A percentile compares a stretch with the other conserved stretches of the same genome.
Evolutionary conservation across 768 basidiomycete genomes (phyloP).

Genomic region (Coprinellus micaceus): DNA sequence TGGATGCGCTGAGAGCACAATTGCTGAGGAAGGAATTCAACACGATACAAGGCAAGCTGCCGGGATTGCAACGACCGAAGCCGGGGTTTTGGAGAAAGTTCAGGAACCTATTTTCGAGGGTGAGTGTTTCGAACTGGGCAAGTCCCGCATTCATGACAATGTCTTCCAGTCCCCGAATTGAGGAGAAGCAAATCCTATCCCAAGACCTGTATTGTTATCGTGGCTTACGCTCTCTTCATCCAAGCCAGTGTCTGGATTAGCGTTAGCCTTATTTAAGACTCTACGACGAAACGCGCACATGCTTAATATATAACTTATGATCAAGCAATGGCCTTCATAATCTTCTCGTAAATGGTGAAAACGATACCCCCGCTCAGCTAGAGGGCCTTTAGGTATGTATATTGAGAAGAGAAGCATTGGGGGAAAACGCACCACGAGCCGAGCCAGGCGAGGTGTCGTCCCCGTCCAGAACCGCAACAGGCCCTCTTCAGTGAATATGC

Average conservation of each 20-base stretch:
- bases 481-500: conserved; percentile 93
- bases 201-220: too few species aligned
- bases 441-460: conserved; percentile 82
- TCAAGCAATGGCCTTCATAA: conserved; percentile 47
- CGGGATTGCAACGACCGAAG: neutral
- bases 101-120: neutral
- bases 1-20: neutral
- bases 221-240: too few species aligned
- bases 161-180: too few species aligned
- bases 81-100: neutral
- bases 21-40: neutral
- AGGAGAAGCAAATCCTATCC: too few species aligned
- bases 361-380: conserved; percentile 91
- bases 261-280: too few species aligned
- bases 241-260: too few species aligned
- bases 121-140: neutral
- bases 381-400: neutral
- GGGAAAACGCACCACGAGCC: conserved; percentile 66
- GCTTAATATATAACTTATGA: too few species aligned
- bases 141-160: too few species aligned
- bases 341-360: conserved; percentile 87
- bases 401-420: neutral
- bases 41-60: neutral
- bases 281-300: too few species aligned
- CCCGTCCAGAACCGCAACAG: conserved; percentile 93